Evolutionary conservation across 2,329 filamentous ascomycete genomes (phyloP), one percentile per base, ranked within the genome.

Genomic region (Colletotrichum liaoningense): DNA sequence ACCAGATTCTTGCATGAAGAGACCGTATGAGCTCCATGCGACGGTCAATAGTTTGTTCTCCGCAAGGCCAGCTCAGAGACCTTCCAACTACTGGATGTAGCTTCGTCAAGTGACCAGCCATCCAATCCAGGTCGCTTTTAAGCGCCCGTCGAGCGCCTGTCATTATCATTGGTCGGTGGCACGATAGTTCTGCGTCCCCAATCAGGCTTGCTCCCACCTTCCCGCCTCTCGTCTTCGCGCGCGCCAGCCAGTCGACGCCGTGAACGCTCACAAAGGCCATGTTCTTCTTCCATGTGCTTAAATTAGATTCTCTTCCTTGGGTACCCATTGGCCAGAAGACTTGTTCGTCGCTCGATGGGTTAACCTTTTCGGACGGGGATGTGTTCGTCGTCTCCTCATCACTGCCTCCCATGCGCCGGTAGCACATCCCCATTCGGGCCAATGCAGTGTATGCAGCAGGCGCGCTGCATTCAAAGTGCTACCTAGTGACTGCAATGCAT

Each of bases 201-300:
- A 67, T 71, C 35, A 62, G 71, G 71, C 63, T 74, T 49, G 60
- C 65, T 65, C 73, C 52, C 60, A 66, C 58, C 30, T 59, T 38
- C 38, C 64, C 58, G 63, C 49, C 68, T 67, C 19, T 38, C 19
- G 68, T 67, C 74, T 82, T 84, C 81, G 82, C 83, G 82, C 83
- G 82, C 83, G 82, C 81, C 80, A 84, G 79, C 80, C 81, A 80
- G 76, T 79, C 74, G 77, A 73, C 72, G 74, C 72, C 75, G 76
- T 79, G 74, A 77, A 73, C 71, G 74, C 72, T 75, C 72, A 62
- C 64, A 63, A 33, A 71, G 49, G 46, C 60, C 70, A 75, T 77
- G 76, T 75, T 74, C 75, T 70, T 65, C 67, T 63, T 75, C 75
- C 78, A 77, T 79, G 74, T 77, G 63, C 80, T 78, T 60, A 83